Base-by-base conservation (phyloP, 2,329 filamentous ascomycete genomes). In the Colletotrichum spaethianum region DNA sequence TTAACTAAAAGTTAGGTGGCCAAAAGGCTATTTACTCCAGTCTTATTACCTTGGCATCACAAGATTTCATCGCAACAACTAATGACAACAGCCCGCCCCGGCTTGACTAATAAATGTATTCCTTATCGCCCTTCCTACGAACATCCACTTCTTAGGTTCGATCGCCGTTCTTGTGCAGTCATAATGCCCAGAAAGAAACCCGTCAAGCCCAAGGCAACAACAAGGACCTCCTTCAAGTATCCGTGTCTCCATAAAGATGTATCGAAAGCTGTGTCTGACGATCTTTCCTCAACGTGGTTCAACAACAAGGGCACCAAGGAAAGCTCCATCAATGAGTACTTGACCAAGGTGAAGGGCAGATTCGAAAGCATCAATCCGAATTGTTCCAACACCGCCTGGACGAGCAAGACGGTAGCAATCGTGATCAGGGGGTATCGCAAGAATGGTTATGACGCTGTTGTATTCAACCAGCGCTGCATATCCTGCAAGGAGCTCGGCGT, bases 391-490 rank as follows among this genome's bases (percentile, higher is more conserved):
- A 31, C 36, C 0, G 72, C 70, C 20, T 83, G 82, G 83, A 52
- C 57, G 1, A 85, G 82, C 77, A 79, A 74, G 68, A 74, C 48
- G 38, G 79, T 85, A 20, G 73, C 79, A 8, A 79, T 82, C 18
- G 75, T 74, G 0, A 84, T 84, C 23, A 77, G 80, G 11, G 67
- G 75, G 44, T 84, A 82, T 52, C 33, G 31, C 0, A 56, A 48
- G 0, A 57, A 76, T 6, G 72, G 74, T 4, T 85, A 85, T 75
- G 82, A 83, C 61, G 82, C 77, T 0, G 52, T 77, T 2, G 79
- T 84, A 0, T 84, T 80, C 69, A 76, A 81, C 50, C 83, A 84
- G 66, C 78, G 77, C 1, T 85, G 83, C 77, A 74, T 63, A 8
- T 2, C 7, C 1, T 85, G 80, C 74, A 74, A 79, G 0, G 14